These are phyloP conservation scores for Scenedesmus sp. DNA, from an alignment of 163 green algal genomes.

Conservation along the genomic window DNA sequence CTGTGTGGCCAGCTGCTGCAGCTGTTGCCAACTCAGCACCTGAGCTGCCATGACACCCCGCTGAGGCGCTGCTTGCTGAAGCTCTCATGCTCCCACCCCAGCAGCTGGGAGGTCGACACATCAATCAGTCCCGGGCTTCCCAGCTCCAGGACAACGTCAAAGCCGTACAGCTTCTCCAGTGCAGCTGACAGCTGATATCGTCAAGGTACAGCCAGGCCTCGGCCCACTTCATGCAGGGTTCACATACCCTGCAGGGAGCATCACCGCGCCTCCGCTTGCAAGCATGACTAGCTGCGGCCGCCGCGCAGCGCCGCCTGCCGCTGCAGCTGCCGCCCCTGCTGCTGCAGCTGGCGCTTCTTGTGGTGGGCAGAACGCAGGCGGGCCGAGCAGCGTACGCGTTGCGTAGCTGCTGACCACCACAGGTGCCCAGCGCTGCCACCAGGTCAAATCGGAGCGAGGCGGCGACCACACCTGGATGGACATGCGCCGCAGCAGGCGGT, in stretches of 20 bases:
- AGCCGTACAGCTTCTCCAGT: conserved; percentile 11
- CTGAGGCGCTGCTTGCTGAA: conserved; percentile 9
- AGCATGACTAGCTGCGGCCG: neutral
- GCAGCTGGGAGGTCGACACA: neutral
- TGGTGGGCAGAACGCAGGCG: conserved; percentile 22
- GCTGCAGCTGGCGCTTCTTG: neutral
- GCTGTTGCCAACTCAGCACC: conserved; percentile 23
- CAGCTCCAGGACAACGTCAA: conserved; percentile 44
- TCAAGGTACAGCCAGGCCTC: neutral
- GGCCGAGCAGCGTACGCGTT: conserved; percentile 31
- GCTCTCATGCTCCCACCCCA: conserved; percentile 19
- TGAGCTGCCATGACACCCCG: neutral
- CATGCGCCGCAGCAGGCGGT: conserved; percentile 21
- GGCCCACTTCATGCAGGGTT: neutral
- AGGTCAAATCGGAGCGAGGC: conserved; percentile 11
- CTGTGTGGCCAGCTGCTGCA: conserved; percentile 25
- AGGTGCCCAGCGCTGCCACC: conserved; percentile 40
- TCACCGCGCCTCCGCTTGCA: neutral
- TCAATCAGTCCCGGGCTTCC: conserved; percentile 22
- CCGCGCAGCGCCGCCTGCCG: neutral
- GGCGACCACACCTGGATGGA: neutral
- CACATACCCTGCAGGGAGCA: neutral
- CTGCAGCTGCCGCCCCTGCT: neutral
- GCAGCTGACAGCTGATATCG: neutral
- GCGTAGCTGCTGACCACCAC: conserved; percentile 45